These are phyloP conservation scores for Epichloe typhina DNA, from an alignment of 2,329 filamentous ascomycete species.

Conservation along the genomic window DNA sequence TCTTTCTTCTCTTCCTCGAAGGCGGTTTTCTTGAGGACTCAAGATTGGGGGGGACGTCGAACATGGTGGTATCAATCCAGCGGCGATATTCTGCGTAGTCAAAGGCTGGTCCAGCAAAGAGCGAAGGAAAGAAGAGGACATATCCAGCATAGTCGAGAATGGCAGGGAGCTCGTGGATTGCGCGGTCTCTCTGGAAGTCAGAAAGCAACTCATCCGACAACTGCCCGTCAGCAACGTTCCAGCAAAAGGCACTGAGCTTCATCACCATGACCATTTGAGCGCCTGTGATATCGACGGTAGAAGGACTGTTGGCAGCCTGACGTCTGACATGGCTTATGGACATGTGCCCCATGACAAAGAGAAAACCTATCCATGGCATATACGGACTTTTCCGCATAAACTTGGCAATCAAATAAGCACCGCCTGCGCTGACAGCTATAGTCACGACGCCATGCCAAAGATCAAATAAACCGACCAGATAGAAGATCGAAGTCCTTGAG, in stretches of 20 bases:
- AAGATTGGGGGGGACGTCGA: slow-evolving; percentile 67
- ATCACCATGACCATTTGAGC: slow-evolving; percentile 98
- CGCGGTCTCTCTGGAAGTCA: slow-evolving; percentile 72
- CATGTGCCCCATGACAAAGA: slow-evolving; percentile 93
- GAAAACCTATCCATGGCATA: slow-evolving; percentile 96
- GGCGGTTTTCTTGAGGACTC: slow-evolving; percentile 76
- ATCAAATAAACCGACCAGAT: slow-evolving; percentile 84
- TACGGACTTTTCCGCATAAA: slow-evolving; percentile 68
- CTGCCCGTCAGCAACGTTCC: slow-evolving; percentile 91
- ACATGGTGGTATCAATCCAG: slow-evolving; percentile 92
- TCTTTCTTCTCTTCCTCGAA: slow-evolving; percentile 80
- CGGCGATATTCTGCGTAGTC: slow-evolving; percentile 86
- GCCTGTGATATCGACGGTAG: slow-evolving; percentile 73
- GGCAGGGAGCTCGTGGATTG: slow-evolving; percentile 59
- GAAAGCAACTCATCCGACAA: slow-evolving; percentile 69
- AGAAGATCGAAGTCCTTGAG: slow-evolving; percentile 66
- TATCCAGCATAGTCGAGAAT: slow-evolving; percentile 79
- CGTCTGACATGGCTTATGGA: slow-evolving; percentile 78
- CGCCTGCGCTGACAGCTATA: slow-evolving; percentile 64
- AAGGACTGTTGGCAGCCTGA: slow-evolving; percentile 54
- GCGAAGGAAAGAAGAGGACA: slow-evolving; percentile 85
- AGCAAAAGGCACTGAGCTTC: slow-evolving; percentile 94
- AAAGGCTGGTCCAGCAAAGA: slow-evolving; percentile 84
- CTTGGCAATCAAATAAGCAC: slow-evolving; percentile 70
- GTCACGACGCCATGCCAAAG: slow-evolving; percentile 77